Percentiles rank a stretch among this genome's conserved stretches.
Conservation (phyloP, 768 basidiomycete genomes). For the Mycena galopus region DNA sequence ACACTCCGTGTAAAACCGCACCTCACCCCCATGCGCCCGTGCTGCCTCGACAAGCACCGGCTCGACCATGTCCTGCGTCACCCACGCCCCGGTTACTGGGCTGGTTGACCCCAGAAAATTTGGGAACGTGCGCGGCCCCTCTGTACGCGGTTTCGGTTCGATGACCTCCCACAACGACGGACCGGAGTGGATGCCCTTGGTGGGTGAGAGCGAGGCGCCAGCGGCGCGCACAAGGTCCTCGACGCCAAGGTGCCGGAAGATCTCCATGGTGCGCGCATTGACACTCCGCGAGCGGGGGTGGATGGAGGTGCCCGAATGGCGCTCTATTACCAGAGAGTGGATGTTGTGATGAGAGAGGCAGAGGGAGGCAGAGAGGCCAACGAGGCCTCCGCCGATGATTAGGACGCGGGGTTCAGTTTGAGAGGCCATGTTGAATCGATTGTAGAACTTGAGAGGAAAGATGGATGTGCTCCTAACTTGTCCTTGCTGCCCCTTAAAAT, state of each 20-base stretch:
- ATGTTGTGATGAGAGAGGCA: not conserved
- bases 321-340: not conserved
- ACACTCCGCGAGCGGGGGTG: not conserved
- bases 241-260: not conserved
- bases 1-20: not conserved
- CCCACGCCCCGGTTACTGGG: not conserved
- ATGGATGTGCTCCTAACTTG: too few relatives aligned
- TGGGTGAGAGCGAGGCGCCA: not conserved
- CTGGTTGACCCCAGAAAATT: not conserved
- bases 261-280: not conserved
- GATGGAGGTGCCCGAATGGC: not conserved
- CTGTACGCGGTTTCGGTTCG: not conserved
- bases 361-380: not conserved
- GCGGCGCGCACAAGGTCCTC: not conserved
- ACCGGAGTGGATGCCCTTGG: not conserved
- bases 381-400: not conserved
- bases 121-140: not conserved
- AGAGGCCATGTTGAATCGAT: not conserved
- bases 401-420: not conserved
- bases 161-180: not conserved
- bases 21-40: not conserved
- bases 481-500: too few relatives aligned
- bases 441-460: too few relatives aligned
- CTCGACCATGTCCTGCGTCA: not conserved
- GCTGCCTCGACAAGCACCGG: not conserved